A percentile compares a stretch with the other conserved stretches of the same genome.
Evolutionary conservation across 2,329 filamentous ascomycete species (phyloP).

Genomic region (Gaeumannomyces sp.): DNA sequence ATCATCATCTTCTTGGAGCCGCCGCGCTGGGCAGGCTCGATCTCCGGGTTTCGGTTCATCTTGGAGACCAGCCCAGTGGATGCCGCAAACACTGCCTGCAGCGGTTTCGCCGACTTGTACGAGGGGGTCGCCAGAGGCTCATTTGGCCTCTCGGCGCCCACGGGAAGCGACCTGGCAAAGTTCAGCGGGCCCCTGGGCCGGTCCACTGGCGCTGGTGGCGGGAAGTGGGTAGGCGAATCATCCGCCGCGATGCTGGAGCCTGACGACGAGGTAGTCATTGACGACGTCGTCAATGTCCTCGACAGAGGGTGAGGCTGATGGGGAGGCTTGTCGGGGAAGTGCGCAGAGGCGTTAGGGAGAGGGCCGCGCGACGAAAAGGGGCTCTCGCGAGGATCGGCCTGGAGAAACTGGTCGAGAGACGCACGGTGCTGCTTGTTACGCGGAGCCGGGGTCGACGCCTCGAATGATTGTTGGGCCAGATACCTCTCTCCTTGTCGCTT

Average conservation of each 20-base stretch:
- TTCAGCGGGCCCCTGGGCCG: constrained; percentile 42
- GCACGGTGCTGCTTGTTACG: constrained; percentile 61
- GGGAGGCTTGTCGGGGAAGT: constrained; percentile 36
- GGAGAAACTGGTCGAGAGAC: constrained; percentile 72
- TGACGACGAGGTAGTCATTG: constrained; percentile 56
- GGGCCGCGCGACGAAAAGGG: constrained; percentile 53
- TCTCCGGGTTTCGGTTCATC: constrained; percentile 77
- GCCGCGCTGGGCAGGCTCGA: constrained; percentile 42
- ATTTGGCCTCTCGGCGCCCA: constrained; percentile 49
- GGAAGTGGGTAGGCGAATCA: constrained; percentile 62
- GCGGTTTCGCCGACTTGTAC: constrained; percentile 70
- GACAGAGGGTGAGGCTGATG: constrained; percentile 76
- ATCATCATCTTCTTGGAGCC: constrained; percentile 59
- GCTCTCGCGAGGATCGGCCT: constrained; percentile 56
- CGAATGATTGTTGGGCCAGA: constrained; percentile 42
- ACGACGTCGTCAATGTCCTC: constrained; percentile 66
- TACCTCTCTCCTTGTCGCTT: constrained; percentile 52
- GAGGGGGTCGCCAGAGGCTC: constrained; percentile 62
- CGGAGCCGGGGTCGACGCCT: constrained; percentile 50
- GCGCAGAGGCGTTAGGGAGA: constrained; percentile 47
- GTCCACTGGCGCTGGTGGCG: constrained; percentile 43
- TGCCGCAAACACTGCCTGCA: constrained; percentile 73
- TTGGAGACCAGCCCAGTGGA: constrained; percentile 95
- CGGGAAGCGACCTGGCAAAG: constrained; percentile 72
- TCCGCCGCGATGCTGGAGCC: constrained; percentile 66